Percentiles rank a stretch among this genome's conserved stretches.
phyloP scores from a whole-genome alignment of 2,329 filamentous ascomycete genomes.

The Myriosclerotinia duriaeana region DNA sequence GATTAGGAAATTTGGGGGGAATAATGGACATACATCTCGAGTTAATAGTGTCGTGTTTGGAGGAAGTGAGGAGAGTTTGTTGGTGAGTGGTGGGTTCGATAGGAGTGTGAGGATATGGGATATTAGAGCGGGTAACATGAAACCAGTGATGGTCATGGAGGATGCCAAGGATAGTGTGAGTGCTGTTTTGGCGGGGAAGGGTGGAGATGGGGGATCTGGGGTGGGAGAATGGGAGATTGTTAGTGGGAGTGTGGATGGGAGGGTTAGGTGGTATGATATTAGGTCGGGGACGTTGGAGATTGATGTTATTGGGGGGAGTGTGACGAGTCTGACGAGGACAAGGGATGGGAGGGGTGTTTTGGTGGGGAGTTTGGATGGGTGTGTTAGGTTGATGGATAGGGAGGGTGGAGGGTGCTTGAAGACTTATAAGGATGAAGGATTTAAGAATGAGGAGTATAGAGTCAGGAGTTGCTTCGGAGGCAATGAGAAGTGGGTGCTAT shows the following conservation, averaged over 20 bases:
- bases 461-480: conserved; percentile 58
- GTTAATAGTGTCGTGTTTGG: conserved; percentile 80
- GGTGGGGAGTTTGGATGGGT: conserved; percentile 73
- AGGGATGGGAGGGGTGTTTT: conserved; percentile 73
- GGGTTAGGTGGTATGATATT: conserved; percentile 79
- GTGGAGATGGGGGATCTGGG: conserved; percentile 63
- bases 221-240: conserved; percentile 67
- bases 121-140: conserved; percentile 48
- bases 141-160: conserved; percentile 68
- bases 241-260: conserved; percentile 79
- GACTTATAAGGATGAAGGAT: conserved; percentile 59
- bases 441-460: conserved; percentile 43
- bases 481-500: conserved; percentile 74
- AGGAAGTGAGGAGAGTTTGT: conserved; percentile 69
- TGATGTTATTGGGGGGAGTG: conserved; percentile 67
- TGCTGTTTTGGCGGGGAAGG: conserved; percentile 46
- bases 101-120: conserved; percentile 78
- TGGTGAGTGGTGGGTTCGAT: conserved; percentile 74
- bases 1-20: conserved; percentile 67
- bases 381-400: conserved; percentile 78
- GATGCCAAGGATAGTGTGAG: conserved; percentile 70
- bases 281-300: conserved; percentile 68
- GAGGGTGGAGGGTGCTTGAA: conserved; percentile 70
- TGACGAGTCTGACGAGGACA: conserved; percentile 74
- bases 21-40: conserved; percentile 47